These are phyloP conservation scores for Endocarpon pusillum DNA, from an alignment of 495 filamentous ascomycete genomes.

Conservation along the genomic window DNA sequence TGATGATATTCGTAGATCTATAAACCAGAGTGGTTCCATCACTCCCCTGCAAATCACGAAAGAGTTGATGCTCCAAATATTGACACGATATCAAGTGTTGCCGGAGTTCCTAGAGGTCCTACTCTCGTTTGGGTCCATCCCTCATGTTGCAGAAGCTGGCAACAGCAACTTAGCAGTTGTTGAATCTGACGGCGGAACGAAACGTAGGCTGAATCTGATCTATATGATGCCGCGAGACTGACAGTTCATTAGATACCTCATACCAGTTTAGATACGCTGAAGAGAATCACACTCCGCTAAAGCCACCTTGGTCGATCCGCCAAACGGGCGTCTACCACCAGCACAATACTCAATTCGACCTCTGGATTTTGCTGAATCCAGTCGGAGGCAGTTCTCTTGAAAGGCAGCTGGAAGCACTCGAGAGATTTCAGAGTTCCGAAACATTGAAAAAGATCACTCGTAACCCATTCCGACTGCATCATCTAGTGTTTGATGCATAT, in stretches of 20 bases:
- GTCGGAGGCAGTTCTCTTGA: slow-evolving; percentile 5
- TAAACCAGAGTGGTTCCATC: no score
- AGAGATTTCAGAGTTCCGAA: no score
- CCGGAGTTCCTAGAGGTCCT: slow-evolving; percentile 7
- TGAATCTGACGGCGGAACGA: slow-evolving; percentile 2
- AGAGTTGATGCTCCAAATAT: slow-evolving; percentile 6
- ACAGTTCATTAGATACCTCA: slow-evolving; percentile 1
- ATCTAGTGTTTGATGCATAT: no score
- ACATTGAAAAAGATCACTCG: no score
- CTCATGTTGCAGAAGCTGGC: slow-evolving; percentile 5
- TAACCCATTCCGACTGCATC: no score
- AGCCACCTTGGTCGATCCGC: slow-evolving; percentile 7
- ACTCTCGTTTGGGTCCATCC: slow-evolving; percentile 6
- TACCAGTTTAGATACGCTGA: slow-evolving; percentile 9
- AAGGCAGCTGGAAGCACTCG: no score
- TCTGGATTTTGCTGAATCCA: slow-evolving; percentile 9
- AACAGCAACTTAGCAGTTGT: slow-evolving; percentile 4
- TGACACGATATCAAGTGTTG: slow-evolving; percentile 5
- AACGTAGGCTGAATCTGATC: slow-evolving; percentile 2
- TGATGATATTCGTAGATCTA: no score
- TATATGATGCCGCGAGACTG: neutral
- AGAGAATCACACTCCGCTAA: slow-evolving; percentile 3
- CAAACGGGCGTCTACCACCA: slow-evolving; percentile 10
- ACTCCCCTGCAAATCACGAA: slow-evolving; percentile 4
- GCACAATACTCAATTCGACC: slow-evolving; percentile 5